A percentile compares a stretch with the other conserved stretches of the same genome.
Evolutionary conservation across 2,329 filamentous ascomycete species (phyloP).

Genomic region (Diaporthe australafricana): DNA sequence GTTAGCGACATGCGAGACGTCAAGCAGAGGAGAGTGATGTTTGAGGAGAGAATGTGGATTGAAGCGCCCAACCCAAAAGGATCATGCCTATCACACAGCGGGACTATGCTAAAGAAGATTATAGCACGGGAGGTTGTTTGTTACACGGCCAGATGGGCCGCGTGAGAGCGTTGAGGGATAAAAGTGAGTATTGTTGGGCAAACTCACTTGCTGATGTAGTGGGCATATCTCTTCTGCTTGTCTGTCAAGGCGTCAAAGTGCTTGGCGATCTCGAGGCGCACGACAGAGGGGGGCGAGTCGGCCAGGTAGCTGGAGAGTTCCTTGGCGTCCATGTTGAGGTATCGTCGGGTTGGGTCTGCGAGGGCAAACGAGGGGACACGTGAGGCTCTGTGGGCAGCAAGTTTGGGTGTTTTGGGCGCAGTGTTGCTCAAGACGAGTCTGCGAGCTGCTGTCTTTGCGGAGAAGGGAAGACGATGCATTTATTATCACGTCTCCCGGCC

Average conservation of each 20-base stretch:
- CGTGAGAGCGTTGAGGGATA: not conserved
- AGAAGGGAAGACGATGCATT: conserved; percentile 37
- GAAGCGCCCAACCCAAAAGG: too few species aligned
- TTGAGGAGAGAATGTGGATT: not conserved
- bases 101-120: not conserved
- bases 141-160: too few species aligned
- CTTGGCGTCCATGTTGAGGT: conserved; percentile 65
- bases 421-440: conserved; percentile 34
- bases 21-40: not conserved
- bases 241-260: conserved; percentile 85
- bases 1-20: not conserved
- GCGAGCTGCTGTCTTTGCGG: conserved; percentile 31
- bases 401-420: not conserved
- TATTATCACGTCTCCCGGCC: conserved; percentile 26
- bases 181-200: not conserved
- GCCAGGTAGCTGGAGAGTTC: conserved; percentile 84
- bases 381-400: conserved; percentile 8
- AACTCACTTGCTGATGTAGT: conserved; percentile 84
- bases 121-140: conserved; percentile 15
- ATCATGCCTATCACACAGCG: not conserved
- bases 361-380: conserved; percentile 2
- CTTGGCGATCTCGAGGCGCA: conserved; percentile 88
- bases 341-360: conserved; percentile 33
- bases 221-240: conserved; percentile 89
- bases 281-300: conserved; percentile 89